These are phyloP conservation scores for Solanum tarapatanum DNA, from an alignment of 257 asterid genomes.

Conservation along the genomic window DNA sequence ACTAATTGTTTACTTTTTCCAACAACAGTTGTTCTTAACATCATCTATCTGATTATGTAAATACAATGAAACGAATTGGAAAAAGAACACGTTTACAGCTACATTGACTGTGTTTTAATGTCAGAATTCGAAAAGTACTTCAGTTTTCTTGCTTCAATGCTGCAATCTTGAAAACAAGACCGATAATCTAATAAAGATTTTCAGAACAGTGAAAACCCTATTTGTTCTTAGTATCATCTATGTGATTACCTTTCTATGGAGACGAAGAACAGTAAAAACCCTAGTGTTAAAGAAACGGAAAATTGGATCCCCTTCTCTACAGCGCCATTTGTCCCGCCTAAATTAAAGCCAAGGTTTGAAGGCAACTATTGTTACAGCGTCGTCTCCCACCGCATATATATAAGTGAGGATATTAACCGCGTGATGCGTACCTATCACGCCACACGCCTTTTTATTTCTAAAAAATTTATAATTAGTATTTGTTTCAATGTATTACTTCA, in stretches of 20 bases:
- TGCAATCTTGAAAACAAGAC: neutral
- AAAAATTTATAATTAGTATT: no score
- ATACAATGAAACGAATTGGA: neutral
- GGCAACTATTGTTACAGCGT: neutral
- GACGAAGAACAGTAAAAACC: neutral
- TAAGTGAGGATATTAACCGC: neutral
- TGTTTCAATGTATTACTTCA: neutral
- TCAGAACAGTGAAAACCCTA: no score
- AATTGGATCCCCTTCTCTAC: neutral
- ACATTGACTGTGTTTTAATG: neutral
- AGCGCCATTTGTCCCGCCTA: neutral
- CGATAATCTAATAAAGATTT: neutral
- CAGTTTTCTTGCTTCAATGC: neutral
- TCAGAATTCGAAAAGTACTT: neutral
- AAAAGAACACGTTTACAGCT: neutral
- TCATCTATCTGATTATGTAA: no score
- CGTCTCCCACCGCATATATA: neutral
- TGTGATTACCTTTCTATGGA: neutral
- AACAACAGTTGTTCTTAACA: neutral
- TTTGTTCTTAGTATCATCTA: no score
- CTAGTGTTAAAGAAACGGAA: neutral
- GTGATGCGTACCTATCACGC: neutral
- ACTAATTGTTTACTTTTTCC: neutral
- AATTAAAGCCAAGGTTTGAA: neutral
- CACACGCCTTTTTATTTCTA: neutral